phyloP scores from a whole-genome alignment of 139 green algal genomes.

The Chlamydomonas urium region DNA sequence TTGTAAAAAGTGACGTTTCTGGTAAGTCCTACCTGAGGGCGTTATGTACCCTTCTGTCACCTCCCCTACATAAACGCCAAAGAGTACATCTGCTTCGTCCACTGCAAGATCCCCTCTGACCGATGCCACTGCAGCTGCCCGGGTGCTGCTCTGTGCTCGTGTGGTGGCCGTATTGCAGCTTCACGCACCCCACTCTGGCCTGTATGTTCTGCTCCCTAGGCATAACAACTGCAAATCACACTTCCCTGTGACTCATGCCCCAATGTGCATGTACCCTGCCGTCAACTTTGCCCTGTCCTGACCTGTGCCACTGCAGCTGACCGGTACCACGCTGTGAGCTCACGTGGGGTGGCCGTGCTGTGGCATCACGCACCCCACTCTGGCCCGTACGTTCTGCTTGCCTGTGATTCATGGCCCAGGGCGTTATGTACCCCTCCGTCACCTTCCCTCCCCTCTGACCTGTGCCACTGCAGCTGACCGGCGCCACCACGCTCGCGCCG shows the following conservation, averaged over 20 bases:
- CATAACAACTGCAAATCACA: too few relatives aligned
- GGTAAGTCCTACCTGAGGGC: too few relatives aligned
- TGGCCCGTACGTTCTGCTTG: neutral
- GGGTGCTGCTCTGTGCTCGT: too few relatives aligned
- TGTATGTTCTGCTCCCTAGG: too few relatives aligned
- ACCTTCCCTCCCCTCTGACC: neutral
- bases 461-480: constrained; percentile 1
- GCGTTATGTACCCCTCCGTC: neutral
- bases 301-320: neutral
- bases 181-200: too few relatives aligned
- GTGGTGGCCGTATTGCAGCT: too few relatives aligned
- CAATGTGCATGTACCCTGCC: neutral
- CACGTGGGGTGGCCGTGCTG: neutral
- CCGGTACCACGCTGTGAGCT: neutral
- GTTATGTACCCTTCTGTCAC: neutral
- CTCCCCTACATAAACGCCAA: neutral
- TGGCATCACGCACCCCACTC: neutral
- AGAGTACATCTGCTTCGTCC: neutral
- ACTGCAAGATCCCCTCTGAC: neutral
- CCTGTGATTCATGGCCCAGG: too few relatives aligned
- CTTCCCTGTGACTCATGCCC: too few relatives aligned
- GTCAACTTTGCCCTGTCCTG: neutral
- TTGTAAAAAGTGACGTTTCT: neutral
- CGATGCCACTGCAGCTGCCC: neutral
- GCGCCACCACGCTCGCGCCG: neutral